phyloP scores from a whole-genome alignment of 441 rosid species.

The Eruca vesicaria region DNA sequence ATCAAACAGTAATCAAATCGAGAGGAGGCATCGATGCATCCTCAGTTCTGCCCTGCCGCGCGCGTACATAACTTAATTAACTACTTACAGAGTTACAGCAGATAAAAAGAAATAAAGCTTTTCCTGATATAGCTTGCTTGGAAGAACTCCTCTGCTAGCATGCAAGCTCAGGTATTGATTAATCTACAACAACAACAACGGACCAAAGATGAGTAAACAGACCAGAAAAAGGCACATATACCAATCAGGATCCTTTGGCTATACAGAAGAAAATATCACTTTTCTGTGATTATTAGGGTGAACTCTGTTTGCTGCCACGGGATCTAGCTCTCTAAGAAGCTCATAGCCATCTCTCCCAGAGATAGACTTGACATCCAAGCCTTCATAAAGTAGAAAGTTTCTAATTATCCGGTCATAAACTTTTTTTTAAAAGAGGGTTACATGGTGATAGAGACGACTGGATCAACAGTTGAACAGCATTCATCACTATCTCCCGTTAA shows the following conservation, averaged over 20 bases:
- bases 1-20: constrained; percentile 74
- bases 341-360: constrained; percentile 48
- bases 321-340: constrained; percentile 73
- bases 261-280: constrained; percentile 36
- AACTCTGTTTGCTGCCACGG: constrained; percentile 83
- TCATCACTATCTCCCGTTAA: constrained; percentile 42
- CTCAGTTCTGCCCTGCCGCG: constrained; percentile 98
- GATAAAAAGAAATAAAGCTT: constrained; percentile 21
- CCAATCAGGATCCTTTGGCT: not conserved
- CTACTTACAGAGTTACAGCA: constrained; percentile 10
- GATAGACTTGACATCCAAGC: constrained; percentile 32
- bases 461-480: constrained; percentile 24
- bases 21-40: constrained; percentile 46
- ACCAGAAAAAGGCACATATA: not conserved
- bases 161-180: constrained; percentile 66
- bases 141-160: constrained; percentile 66
- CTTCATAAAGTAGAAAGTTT: not conserved
- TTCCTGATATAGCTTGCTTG: constrained; percentile 75
- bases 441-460: constrained; percentile 41
- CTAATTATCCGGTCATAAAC: not conserved
- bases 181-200: constrained; percentile 48
- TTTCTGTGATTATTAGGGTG: constrained; percentile 90
- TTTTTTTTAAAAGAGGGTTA: not conserved
- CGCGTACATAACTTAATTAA: constrained; percentile 39
- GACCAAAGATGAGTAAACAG: not conserved